Percentiles rank a stretch among this genome's conserved stretches.
Evolutionary conservation across 2,329 filamentous ascomycete genomes (phyloP).

Genomic region (Aureobasidium musti): DNA sequence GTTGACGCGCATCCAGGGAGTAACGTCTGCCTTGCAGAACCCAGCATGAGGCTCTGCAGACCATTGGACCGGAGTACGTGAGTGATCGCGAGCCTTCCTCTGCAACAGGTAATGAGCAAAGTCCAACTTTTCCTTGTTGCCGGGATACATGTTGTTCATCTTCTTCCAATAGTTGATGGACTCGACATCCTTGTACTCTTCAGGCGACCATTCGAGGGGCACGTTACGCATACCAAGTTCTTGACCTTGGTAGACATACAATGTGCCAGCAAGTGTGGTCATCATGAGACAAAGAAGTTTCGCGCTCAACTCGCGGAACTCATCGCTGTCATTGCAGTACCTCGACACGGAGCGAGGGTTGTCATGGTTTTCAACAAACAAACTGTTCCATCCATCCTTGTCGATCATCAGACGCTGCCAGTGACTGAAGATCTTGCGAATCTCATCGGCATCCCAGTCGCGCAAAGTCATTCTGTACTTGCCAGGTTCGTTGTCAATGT

Average conservation of each 20-base stretch:
- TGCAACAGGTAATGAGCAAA: conserved; percentile 57
- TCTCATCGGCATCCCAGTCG: conserved; percentile 48
- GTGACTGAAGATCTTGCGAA: conserved; percentile 46
- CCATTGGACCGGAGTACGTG: conserved; percentile 71
- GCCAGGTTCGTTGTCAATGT: conserved; percentile 43
- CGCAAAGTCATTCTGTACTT: conserved; percentile 43
- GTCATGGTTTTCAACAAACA: conserved; percentile 53
- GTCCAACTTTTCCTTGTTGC: conserved; percentile 44
- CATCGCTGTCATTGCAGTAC: conserved; percentile 52
- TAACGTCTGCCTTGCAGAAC: conserved; percentile 54
- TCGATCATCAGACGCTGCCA: conserved; percentile 55
- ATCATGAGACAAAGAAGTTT: conserved; percentile 48
- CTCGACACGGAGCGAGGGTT: conserved; percentile 54
- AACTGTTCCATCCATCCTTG: conserved; percentile 53
- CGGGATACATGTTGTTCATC: conserved; percentile 45
- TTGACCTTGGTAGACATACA: conserved; percentile 56
- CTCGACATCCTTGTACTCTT: conserved; percentile 57
- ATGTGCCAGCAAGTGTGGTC: conserved; percentile 50
- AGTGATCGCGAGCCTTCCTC: conserved; percentile 61
- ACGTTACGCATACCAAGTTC: conserved; percentile 56
- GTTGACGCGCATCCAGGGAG: conserved; percentile 63
- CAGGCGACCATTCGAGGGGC: conserved; percentile 46
- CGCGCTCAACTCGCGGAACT: conserved; percentile 49
- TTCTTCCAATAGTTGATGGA: conserved; percentile 59
- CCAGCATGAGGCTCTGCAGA: conserved; percentile 58